Evolutionary conservation across 148 eudicot genomes (phyloP).

Genomic region (Rhododendron simsii): DNA sequence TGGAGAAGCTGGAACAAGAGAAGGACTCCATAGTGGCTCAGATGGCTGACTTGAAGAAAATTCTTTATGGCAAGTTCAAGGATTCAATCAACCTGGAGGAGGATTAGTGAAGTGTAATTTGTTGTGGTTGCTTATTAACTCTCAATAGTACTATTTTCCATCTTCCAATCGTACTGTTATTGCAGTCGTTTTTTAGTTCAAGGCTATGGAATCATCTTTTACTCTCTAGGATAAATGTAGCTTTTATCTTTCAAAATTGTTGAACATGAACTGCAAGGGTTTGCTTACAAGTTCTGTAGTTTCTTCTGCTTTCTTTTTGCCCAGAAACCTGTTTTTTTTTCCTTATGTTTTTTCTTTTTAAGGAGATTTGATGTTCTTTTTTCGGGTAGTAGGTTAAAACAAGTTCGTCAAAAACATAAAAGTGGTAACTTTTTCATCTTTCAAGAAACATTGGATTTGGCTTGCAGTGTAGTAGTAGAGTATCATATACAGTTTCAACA

Average conservation of each 20-base stretch:
- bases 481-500: background rate
- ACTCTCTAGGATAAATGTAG: background rate
- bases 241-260: background rate
- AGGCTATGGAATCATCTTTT: background rate
- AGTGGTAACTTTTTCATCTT: background rate
- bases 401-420: background rate
- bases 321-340: background rate
- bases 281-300: background rate
- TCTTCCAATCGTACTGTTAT: background rate
- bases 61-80: slow-evolving; percentile 84
- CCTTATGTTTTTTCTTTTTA: background rate
- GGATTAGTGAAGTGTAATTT: slow-evolving; percentile 36
- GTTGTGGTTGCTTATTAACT: background rate
- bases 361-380: background rate
- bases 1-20: slow-evolving; percentile 89
- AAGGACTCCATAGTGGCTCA: slow-evolving; percentile 62
- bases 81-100: slow-evolving; percentile 98
- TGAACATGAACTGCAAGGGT: background rate
- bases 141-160: background rate
- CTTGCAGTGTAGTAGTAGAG: background rate
- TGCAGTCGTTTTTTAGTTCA: background rate
- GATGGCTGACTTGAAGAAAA: slow-evolving; percentile 83
- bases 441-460: background rate
- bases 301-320: background rate
- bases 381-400: background rate